Evolutionary conservation across 352 stramenopile species (phyloP).

Genomic region (Plasmopara viticola): DNA sequence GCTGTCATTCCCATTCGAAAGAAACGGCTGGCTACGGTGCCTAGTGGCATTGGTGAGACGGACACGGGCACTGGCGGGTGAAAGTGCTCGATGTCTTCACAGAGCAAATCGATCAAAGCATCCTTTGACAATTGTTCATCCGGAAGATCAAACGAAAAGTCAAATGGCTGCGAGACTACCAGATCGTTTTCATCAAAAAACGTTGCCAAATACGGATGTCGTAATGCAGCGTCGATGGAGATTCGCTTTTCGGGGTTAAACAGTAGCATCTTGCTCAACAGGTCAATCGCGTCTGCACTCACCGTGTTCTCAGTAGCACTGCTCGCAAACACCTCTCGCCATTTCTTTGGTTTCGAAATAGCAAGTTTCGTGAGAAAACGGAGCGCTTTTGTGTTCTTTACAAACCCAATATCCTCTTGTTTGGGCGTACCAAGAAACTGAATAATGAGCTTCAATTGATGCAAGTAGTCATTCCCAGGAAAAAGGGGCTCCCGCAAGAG

Average conservation of each 20-base stretch:
- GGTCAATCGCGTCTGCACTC: conserved; percentile 44
- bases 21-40: conserved; percentile 23
- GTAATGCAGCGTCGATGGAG: conserved; percentile 47
- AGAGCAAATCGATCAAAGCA: conserved; percentile 47
- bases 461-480: conserved; percentile 79
- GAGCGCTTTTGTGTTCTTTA: conserved; percentile 87
- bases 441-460: conserved; percentile 81
- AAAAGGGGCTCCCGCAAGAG: conserved; percentile 95
- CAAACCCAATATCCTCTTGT: conserved; percentile 69
- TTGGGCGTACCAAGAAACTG: conserved; percentile 64
- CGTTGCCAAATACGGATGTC: conserved; percentile 66
- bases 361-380: conserved; percentile 81
- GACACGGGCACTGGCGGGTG: conserved; percentile 30
- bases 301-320: conserved; percentile 21
- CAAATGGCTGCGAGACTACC: conserved; percentile 29
- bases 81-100: conserved; percentile 58
- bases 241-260: conserved; percentile 75
- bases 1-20: conserved; percentile 52
- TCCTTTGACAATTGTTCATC: conserved; percentile 63
- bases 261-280: conserved; percentile 58
- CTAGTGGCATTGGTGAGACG: conserved; percentile 16
- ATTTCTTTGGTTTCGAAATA: conserved; percentile 74
- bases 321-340: conserved; percentile 48
- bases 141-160: conserved; percentile 63
- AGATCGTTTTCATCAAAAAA: conserved; percentile 85